A percentile compares a stretch with the other conserved stretches of the same genome.
Conservation (phyloP, 2,329 filamentous ascomycete genomes). For the Lizonia empirigonia region DNA sequence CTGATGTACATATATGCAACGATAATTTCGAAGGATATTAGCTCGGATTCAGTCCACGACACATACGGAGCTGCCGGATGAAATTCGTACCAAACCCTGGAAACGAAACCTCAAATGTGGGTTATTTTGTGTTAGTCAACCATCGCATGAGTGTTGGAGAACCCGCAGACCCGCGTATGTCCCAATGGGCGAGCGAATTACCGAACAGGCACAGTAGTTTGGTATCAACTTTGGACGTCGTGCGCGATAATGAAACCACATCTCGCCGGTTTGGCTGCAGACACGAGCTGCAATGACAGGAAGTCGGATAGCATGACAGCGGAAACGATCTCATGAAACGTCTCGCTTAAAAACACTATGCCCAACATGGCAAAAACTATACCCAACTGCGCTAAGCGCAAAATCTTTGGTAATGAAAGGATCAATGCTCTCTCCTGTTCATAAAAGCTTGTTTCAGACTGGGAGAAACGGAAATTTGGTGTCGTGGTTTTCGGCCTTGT, state of each 20-base stretch:
- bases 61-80: slow-evolving; percentile 14
- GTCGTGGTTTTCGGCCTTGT: neutral
- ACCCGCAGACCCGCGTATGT: slow-evolving; percentile 24
- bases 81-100: slow-evolving; percentile 22
- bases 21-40: slow-evolving; percentile 10
- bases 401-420: slow-evolving; percentile 21
- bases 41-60: slow-evolving; percentile 19
- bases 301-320: slow-evolving; percentile 20
- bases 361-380: neutral
- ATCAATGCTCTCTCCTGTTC: slow-evolving; percentile 22
- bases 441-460: slow-evolving; percentile 25
- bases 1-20: slow-evolving; percentile 16
- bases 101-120: slow-evolving; percentile 28
- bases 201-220: slow-evolving; percentile 29
- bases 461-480: slow-evolving; percentile 21
- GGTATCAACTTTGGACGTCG: slow-evolving; percentile 12
- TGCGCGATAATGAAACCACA: slow-evolving; percentile 5
- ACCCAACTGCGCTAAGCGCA: neutral
- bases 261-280: slow-evolving; percentile 10
- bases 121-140: slow-evolving; percentile 14
- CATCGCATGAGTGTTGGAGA: slow-evolving; percentile 21
- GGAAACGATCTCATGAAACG: slow-evolving; percentile 28
- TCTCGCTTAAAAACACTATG: slow-evolving; percentile 18
- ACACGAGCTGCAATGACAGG: slow-evolving; percentile 17
- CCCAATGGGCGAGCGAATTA: slow-evolving; percentile 18